Conservation (phyloP, 2,329 filamentous ascomycete genomes). For the Ophiostoma sp. region DNA sequence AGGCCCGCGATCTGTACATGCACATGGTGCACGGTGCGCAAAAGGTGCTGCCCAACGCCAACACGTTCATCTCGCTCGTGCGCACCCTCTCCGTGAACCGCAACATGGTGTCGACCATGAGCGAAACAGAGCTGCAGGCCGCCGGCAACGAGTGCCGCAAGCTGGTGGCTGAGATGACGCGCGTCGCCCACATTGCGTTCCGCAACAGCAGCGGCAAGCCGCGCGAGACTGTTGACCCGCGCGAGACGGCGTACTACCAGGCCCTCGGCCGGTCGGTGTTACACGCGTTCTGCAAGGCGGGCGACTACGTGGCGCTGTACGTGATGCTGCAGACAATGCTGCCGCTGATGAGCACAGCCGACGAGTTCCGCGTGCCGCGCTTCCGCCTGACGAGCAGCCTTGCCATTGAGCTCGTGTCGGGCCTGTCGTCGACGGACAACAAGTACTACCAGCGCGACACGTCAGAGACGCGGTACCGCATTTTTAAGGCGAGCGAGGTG, state of each 20-base stretch:
- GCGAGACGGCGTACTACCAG: conserved; percentile 28
- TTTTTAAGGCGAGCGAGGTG: conserved; percentile 30
- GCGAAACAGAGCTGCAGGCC: conserved; percentile 25
- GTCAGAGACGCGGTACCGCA: conserved; percentile 29
- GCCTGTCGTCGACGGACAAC: conserved; percentile 19
- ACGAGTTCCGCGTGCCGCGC: conserved; percentile 2
- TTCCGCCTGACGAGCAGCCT: conserved; percentile 33
- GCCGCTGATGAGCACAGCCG: conserved; percentile 28
- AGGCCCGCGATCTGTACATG: conserved; percentile 53
- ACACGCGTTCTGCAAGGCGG: conserved; percentile 41
- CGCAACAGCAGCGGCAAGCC: conserved; percentile 1
- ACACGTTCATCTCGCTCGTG: conserved; percentile 67
- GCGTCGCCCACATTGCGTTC: conserved; percentile 26
- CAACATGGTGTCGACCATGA: conserved; percentile 30
- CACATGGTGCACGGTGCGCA: conserved; percentile 44
- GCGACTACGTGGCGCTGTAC: conserved; percentile 44
- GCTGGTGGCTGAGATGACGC: conserved; percentile 34
- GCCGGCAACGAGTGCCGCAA: conserved; percentile 26
- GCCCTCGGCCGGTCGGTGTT: conserved; percentile 34
- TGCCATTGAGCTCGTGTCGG: conserved; percentile 35
- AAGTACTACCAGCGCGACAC: conserved; percentile 25
- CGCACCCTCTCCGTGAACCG: conserved; percentile 51
- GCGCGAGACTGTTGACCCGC: conserved; percentile 27
- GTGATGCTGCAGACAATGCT: conserved; percentile 37
- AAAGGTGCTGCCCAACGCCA: conserved; percentile 54